Conservation (phyloP, 176 grass and related monocot genomes). For the Rhynchospora tenuis region DNA sequence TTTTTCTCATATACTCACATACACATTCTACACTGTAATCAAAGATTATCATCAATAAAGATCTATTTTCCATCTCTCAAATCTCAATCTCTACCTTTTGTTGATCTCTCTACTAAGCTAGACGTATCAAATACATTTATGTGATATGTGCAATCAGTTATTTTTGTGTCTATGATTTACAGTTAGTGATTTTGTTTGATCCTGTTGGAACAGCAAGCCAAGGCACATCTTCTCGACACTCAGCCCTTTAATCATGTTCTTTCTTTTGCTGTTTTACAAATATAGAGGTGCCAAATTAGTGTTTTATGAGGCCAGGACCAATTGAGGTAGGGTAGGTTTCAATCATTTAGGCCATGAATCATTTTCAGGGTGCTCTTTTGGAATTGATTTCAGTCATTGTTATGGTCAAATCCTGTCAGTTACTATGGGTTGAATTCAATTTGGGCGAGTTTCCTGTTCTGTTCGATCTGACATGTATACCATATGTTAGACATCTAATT, state of each 20-base stretch:
- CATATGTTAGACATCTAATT: background rate
- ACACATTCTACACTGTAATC: too few species aligned
- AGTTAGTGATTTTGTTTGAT: background rate
- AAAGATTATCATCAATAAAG: too few species aligned
- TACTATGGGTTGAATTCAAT: background rate
- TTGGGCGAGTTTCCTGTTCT: background rate
- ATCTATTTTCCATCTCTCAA: too few species aligned
- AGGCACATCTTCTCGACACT: conserved; percentile 74
- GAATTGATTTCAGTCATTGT: too few species aligned
- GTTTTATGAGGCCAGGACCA: too few species aligned
- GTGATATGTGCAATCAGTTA: background rate
- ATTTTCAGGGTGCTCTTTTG: too few species aligned
- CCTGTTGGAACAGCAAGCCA: conserved; percentile 57
- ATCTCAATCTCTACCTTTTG: too few species aligned
- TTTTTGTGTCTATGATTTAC: background rate
- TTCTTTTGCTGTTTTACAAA: background rate
- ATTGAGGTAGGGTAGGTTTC: too few species aligned
- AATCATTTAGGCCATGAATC: too few species aligned
- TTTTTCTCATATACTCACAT: too few species aligned
- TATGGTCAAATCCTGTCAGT: too few species aligned
- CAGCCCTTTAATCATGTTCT: conserved; percentile 69
- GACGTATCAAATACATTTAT: background rate
- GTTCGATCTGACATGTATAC: background rate
- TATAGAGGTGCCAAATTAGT: background rate
- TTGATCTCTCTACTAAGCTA: too few species aligned